Evolutionary conservation across 1,284 basidiomycete genomes (phyloP).

Genomic region (Ceratobasidium sp.): DNA sequence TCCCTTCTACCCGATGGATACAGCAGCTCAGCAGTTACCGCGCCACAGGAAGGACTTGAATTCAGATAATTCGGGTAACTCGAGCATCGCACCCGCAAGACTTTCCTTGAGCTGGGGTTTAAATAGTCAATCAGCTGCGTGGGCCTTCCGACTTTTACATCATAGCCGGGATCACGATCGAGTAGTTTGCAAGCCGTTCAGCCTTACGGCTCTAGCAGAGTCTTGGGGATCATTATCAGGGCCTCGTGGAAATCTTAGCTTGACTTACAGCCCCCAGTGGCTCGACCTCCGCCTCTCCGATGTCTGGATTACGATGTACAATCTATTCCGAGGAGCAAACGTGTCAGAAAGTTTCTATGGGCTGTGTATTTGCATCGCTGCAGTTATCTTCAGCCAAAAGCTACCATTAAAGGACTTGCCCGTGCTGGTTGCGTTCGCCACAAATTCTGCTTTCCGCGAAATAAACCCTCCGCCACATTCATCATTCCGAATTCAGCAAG

Average conservation of each 20-base stretch:
- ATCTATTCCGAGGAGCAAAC: not conserved
- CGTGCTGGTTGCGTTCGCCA: conserved; percentile 20
- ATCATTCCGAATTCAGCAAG: not conserved
- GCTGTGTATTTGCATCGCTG: not conserved
- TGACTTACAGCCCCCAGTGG: not conserved
- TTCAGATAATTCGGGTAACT: not conserved
- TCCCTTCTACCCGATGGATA: not conserved
- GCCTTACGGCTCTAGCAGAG: not conserved
- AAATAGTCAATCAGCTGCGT: not conserved
- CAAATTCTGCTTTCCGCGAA: not conserved
- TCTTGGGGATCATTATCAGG: not conserved
- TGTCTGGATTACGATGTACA: conserved; percentile 13
- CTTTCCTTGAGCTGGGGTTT: not conserved
- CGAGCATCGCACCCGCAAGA: not conserved
- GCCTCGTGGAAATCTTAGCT: not conserved
- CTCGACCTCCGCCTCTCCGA: not conserved
- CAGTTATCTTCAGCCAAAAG: not conserved
- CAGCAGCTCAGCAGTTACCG: not conserved
- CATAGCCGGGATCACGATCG: not conserved
- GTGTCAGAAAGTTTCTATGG: not conserved
- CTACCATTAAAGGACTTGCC: conserved; percentile 2
- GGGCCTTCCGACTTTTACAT: not conserved
- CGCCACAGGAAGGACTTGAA: not conserved
- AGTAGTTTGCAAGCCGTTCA: not conserved
- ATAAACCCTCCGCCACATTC: conserved; percentile 13